phyloP scores from a whole-genome alignment of 2,329 filamentous ascomycete species.

The Alternaria sp. region DNA sequence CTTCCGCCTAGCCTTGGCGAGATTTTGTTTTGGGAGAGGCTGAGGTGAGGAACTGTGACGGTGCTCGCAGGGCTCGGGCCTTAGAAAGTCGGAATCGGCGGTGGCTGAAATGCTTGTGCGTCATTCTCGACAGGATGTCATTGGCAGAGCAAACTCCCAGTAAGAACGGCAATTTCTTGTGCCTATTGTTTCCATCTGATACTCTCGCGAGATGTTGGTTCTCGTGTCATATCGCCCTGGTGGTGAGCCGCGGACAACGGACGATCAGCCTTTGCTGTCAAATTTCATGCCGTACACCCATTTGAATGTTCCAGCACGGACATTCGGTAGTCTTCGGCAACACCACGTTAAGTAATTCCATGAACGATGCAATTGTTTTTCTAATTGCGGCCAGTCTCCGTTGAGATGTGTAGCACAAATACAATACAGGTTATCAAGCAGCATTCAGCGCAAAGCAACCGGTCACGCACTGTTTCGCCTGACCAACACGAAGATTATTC shows the following conservation, averaged over 20 bases:
- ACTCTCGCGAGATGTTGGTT: conserved; percentile 41
- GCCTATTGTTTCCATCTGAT: conserved; percentile 39
- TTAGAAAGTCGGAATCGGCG: conserved; percentile 48
- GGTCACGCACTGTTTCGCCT: conserved; percentile 16
- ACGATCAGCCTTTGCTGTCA: conserved; percentile 39
- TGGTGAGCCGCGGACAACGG: conserved; percentile 32
- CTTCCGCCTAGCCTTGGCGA: conserved; percentile 50
- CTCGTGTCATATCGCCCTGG: conserved; percentile 44
- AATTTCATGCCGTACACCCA: conserved; percentile 40
- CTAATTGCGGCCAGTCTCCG: conserved; percentile 26
- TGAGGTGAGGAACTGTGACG: conserved; percentile 49
- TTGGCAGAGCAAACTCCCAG: conserved; percentile 39
- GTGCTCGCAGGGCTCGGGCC: conserved; percentile 49
- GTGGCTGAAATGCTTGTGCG: conserved; percentile 53
- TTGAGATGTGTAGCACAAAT: conserved; percentile 39
- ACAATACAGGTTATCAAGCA: conserved; percentile 20
- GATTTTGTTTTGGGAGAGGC: conserved; percentile 50
- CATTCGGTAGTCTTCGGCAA: conserved; percentile 40
- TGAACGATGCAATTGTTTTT: conserved; percentile 34
- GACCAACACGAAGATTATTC: conserved; percentile 19
- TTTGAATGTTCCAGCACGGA: conserved; percentile 41
- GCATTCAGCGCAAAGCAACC: conserved; percentile 16
- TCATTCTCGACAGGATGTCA: conserved; percentile 42
- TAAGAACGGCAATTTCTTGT: conserved; percentile 37
- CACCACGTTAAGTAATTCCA: conserved; percentile 25